Base-by-base conservation (phyloP, 805 yeast species). In the Candida nonsorbophila region DNA sequence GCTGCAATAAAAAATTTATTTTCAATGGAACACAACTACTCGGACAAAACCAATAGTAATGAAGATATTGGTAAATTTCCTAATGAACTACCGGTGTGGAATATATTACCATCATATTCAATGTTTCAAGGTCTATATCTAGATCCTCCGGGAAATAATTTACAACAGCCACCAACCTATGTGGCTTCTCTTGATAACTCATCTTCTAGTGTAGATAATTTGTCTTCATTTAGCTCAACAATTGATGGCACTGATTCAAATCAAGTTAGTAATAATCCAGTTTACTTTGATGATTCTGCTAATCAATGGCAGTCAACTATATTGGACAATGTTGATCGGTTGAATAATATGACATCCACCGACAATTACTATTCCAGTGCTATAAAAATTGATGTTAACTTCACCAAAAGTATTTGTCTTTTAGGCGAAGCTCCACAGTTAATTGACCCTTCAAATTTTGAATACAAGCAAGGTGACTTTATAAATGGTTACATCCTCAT, bases 401-500 rank as follows among this genome's bases (percentile, higher is more conserved):
- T 60, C 38, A 63, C 67, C 3, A 52, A 55, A 26, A 56, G 58
- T 8, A 50, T 60, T 11, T 54, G 65, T 14, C 40, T 48, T 23
- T 16, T 38, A 2, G 58, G 58, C 5, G 37, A 42, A 28, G 30
- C 21, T 1, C 62, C 62, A 4, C 49, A 41, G 18, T 34, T 40
- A 15, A 51, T 62, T 5, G 57, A 60, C 30, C 53, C 56, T 6
- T 49, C 53, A 32, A 32, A 45, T 14, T 49, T 40, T 37, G 84
- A 77, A 47, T 81, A 72, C 45, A 72, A 72, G 12, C 77, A 79
- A 8, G 85, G 85, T n/a, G 87, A 80, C 45, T 62, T 63, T 13
- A 60, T 81, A 9, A 68, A 73, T 43, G 90, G 90, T 0, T 74
- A 68, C 41, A 53, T 70, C 6, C 39, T 49, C 0, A 55, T 74